phyloP scores from a whole-genome alignment of 495 filamentous ascomycete species.

The Penicillium bialowiezense region DNA sequence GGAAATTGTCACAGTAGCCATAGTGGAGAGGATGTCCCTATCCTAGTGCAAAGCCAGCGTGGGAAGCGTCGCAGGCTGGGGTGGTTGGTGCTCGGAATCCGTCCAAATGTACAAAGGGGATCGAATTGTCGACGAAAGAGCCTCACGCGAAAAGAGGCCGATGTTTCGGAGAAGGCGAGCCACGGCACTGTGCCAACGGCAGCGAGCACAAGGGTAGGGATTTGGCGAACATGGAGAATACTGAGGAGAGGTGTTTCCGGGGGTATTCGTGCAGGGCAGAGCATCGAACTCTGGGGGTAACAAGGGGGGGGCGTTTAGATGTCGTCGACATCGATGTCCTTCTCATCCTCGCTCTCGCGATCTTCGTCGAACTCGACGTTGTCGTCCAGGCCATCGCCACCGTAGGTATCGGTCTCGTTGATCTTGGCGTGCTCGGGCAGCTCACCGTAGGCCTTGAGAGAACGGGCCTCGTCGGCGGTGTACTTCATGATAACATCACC shows the following conservation, averaged over 20 bases:
- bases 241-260: constrained; percentile 26
- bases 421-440: constrained; percentile 98
- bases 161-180: constrained; percentile 13
- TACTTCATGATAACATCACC: constrained; percentile 99
- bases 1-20: constrained; percentile 24
- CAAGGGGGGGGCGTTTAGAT: constrained; percentile 42
- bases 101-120: constrained; percentile 13
- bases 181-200: constrained; percentile 19
- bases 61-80: constrained; percentile 11
- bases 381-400: constrained; percentile 57
- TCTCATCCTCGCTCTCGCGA: constrained; percentile 54
- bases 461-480: constrained; percentile 92
- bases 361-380: constrained; percentile 62
- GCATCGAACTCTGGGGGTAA: constrained; percentile 26
- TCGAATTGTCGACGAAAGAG: constrained; percentile 1
- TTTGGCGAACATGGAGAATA: constrained; percentile 29
- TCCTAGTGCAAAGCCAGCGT: constrained; percentile 15
- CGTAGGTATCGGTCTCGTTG: constrained; percentile 97
- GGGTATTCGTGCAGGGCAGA: constrained; percentile 36
- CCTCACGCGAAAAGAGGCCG: constrained; percentile 8
- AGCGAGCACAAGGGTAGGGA: constrained; percentile 17
- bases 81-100: constrained; percentile 8
- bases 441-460: constrained; percentile 93
- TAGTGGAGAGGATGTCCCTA: constrained; percentile 10
- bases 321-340: constrained; percentile 60